phyloP scores from a whole-genome alignment of 139 green algal genomes.

The Chlamydomonas sp. region DNA sequence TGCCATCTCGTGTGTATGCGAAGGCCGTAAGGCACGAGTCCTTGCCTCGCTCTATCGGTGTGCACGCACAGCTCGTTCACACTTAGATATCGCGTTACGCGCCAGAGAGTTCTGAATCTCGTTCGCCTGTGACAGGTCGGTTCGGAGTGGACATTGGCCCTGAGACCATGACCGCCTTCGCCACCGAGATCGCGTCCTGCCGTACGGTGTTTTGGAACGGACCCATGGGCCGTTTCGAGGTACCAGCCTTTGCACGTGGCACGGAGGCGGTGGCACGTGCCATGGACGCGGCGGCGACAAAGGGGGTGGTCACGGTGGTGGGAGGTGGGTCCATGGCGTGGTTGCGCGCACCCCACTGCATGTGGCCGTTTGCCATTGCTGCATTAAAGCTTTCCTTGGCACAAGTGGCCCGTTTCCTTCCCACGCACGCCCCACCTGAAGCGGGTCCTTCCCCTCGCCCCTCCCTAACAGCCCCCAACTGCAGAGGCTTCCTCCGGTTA shows the following conservation, averaged over 20 bases:
- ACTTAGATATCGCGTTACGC: neutral
- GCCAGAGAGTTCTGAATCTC: neutral
- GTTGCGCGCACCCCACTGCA: too few relatives aligned
- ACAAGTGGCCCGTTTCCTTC: too few relatives aligned
- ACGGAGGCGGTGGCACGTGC: slow-evolving; percentile 51
- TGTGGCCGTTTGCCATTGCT: too few relatives aligned
- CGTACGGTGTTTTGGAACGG: slow-evolving; percentile 72
- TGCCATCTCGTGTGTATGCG: too few relatives aligned
- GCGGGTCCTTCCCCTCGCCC: too few relatives aligned
- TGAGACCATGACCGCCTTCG: slow-evolving; percentile 31
- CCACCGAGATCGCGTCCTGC: slow-evolving; percentile 41
- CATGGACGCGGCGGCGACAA: slow-evolving; percentile 39
- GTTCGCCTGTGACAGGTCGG: neutral
- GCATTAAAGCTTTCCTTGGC: too few relatives aligned
- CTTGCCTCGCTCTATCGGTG: too few relatives aligned
- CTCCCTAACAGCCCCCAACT: too few relatives aligned
- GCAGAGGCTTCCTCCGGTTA: too few relatives aligned
- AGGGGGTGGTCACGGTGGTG: slow-evolving; percentile 52
- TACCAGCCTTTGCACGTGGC: slow-evolving; percentile 49
- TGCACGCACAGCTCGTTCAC: too few relatives aligned
- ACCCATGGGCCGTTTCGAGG: slow-evolving; percentile 61
- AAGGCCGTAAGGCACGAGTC: too few relatives aligned
- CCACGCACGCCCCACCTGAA: too few relatives aligned
- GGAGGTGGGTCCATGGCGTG: slow-evolving; percentile 40
- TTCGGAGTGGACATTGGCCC: slow-evolving; percentile 66